phyloP scores from a whole-genome alignment of 345 rosid species.

The Anastatica hierochuntica region DNA sequence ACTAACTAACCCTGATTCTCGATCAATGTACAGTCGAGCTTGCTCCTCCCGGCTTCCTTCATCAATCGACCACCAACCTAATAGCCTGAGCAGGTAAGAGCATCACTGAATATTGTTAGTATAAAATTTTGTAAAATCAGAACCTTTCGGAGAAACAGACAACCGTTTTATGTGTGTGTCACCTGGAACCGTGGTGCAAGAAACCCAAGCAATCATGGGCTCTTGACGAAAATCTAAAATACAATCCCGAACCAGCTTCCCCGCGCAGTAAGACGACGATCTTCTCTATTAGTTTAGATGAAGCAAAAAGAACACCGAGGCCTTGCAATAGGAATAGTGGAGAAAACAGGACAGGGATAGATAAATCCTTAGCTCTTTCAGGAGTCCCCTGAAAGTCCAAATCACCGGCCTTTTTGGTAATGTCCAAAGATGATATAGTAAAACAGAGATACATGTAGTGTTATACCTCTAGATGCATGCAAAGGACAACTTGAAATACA shows the following conservation, averaged over 20 bases:
- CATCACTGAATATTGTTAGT: neutral
- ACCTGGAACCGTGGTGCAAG: constrained; percentile 98
- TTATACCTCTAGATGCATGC: constrained; percentile 88
- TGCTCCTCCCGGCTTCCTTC: constrained; percentile 94
- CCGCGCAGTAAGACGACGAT: constrained; percentile 52
- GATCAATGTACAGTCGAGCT: constrained; percentile 64
- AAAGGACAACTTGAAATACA: constrained; percentile 80
- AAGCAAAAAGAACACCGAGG: constrained; percentile 72
- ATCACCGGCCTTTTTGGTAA: constrained; percentile 20
- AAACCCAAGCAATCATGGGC: constrained; percentile 79
- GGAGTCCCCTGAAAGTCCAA: constrained; percentile 79
- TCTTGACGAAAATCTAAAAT: constrained; percentile 59
- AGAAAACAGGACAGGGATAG: constrained; percentile 71
- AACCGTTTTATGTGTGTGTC: constrained; percentile 6
- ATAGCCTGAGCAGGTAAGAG: constrained; percentile 39
- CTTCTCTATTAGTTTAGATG: constrained; percentile 68
- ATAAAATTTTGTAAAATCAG: too few species aligned
- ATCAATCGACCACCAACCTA: constrained; percentile 99
- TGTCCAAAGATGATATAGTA: constrained; percentile 14
- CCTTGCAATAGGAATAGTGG: constrained; percentile 88
- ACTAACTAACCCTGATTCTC: constrained; percentile 60
- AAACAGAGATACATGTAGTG: constrained; percentile 17
- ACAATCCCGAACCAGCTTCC: constrained; percentile 65
- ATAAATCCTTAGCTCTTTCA: constrained; percentile 58
- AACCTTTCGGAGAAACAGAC: neutral